phyloP scores from a whole-genome alignment of 2,329 filamentous ascomycete genomes.

The Beauveria caledonica region DNA sequence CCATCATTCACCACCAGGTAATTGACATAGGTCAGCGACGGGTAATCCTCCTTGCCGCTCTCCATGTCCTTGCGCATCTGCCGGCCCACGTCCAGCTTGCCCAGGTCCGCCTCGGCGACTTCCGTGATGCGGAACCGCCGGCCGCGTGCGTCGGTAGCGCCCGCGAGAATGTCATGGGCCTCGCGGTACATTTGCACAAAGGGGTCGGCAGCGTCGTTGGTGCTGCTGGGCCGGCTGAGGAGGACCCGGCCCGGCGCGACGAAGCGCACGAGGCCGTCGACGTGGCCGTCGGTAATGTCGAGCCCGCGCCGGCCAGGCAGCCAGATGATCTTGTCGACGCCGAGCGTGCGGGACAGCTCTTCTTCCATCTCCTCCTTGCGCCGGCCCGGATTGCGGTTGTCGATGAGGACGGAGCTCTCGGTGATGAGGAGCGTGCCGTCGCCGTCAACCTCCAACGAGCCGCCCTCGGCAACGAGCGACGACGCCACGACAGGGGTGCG shows the following conservation, averaged over 20 bases:
- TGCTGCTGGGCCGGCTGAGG: conserved; percentile 16
- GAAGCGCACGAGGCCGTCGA: conserved; percentile 23
- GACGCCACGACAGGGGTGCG: conserved; percentile 1
- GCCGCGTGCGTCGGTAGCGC: conserved; percentile 17
- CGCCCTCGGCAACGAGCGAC: conserved; percentile 18
- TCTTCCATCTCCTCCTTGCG: conserved; percentile 16
- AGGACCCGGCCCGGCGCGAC: conserved; percentile 17
- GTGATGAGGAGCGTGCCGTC: conserved; percentile 21
- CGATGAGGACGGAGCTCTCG: conserved; percentile 22
- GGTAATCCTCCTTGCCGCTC: neutral
- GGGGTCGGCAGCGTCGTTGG: neutral
- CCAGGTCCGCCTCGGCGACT: conserved; percentile 18
- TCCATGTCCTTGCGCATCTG: conserved; percentile 1
- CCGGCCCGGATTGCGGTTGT: conserved; percentile 20
- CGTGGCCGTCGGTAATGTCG: conserved; percentile 22
- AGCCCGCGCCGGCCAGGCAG: conserved; percentile 17
- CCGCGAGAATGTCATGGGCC: conserved; percentile 14
- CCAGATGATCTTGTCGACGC: conserved; percentile 22
- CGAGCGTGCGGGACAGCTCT: conserved; percentile 17
- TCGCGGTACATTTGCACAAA: conserved; percentile 18
- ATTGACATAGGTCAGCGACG: conserved; percentile 19
- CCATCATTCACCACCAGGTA: conserved; percentile 22
- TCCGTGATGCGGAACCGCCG: conserved; percentile 18
- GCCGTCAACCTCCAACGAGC: conserved; percentile 22
- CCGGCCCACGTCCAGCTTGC: conserved; percentile 11